Evolutionary conservation across 306 rosid species (phyloP).

Genomic region (Quercus suber): DNA sequence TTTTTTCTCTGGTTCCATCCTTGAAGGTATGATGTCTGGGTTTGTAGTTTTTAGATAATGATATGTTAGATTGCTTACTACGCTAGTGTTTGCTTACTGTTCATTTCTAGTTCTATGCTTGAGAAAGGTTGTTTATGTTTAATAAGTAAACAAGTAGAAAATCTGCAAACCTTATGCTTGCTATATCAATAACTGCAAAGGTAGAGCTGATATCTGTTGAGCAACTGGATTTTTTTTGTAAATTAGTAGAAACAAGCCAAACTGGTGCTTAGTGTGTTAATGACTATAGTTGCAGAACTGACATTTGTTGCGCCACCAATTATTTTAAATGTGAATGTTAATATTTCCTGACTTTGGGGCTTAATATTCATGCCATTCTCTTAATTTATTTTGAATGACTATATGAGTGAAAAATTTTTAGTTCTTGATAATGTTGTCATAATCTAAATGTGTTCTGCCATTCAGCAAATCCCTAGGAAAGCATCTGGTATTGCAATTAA

Average conservation of each 20-base stretch:
- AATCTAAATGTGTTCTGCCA: not conserved
- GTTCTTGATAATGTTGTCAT: not conserved
- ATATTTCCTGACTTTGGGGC: not conserved
- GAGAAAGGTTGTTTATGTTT: not conserved
- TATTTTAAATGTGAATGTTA: not conserved
- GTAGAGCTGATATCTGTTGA: not conserved
- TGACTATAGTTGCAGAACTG: constrained; percentile 1
- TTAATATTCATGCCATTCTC: not conserved
- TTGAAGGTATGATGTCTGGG: constrained; percentile 56
- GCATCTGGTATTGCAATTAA: not conserved
- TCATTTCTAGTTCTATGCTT: not conserved
- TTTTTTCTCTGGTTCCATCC: constrained; percentile 75
- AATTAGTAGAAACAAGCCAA: not conserved
- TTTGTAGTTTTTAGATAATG: not conserved
- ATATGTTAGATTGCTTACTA: not conserved
- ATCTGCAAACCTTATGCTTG: not conserved
- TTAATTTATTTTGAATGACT: not conserved
- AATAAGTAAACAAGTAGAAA: not conserved
- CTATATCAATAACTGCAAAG: not conserved
- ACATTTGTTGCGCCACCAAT: not conserved
- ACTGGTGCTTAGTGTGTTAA: not conserved
- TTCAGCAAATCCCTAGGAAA: not conserved
- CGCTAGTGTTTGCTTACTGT: not conserved
- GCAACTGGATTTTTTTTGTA: not conserved
- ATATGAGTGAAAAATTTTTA: not conserved